Conservation (phyloP, 345 rosid species). For the Passiflora organensis region DNA sequence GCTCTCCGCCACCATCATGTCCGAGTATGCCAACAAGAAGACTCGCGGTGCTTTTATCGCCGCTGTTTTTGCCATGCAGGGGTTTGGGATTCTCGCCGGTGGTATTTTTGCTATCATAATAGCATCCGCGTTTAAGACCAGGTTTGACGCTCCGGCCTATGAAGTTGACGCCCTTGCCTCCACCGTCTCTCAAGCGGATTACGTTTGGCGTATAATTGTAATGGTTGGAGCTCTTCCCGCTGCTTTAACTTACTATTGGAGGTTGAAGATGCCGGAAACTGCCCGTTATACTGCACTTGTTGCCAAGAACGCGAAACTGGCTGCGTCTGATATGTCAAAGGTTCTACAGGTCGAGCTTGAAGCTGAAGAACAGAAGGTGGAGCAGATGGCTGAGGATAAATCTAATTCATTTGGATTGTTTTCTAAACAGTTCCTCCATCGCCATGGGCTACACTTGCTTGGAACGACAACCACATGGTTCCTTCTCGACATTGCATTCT, state of each 20-base stretch:
- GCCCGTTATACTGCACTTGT: constrained; percentile 88
- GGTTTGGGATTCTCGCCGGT: constrained; percentile 73
- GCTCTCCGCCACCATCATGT: constrained; percentile 78
- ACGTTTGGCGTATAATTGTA: constrained; percentile 69
- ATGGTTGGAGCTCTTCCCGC: constrained; percentile 87
- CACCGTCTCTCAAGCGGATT: constrained; percentile 67
- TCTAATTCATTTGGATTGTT: constrained; percentile 54
- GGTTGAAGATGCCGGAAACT: constrained; percentile 89
- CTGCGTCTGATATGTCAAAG: constrained; percentile 76
- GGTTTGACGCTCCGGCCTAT: constrained; percentile 51
- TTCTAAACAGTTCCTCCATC: constrained; percentile 42
- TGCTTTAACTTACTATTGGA: constrained; percentile 67
- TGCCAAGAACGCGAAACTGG: constrained; percentile 65
- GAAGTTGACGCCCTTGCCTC: constrained; percentile 38
- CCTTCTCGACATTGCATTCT: constrained; percentile 78
- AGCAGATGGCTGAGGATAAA: constrained; percentile 12
- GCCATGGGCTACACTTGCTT: constrained; percentile 79
- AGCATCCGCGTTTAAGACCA: constrained; percentile 44
- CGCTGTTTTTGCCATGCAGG: constrained; percentile 94
- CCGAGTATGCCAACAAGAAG: constrained; percentile 81
- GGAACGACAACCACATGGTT: constrained; percentile 86
- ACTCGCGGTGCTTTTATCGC: constrained; percentile 86
- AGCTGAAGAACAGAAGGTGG: constrained; percentile 42
- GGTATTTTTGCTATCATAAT: constrained; percentile 61
- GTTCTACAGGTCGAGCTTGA: constrained; percentile 65